Base-by-base conservation (phyloP, 2,329 filamentous ascomycete genomes). In the Apiospora sp. region DNA sequence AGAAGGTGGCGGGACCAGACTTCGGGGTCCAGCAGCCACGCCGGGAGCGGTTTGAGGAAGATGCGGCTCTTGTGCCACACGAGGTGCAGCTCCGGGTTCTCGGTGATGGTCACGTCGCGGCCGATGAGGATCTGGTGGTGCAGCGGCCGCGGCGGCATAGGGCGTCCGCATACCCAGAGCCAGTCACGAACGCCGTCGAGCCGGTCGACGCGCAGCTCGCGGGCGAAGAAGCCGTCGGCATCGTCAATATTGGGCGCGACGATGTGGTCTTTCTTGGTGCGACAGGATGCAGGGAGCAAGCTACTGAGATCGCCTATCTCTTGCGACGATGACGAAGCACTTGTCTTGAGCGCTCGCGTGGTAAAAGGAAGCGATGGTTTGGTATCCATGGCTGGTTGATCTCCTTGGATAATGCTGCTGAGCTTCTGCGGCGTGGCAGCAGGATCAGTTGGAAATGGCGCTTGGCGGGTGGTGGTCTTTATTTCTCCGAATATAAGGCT, bases 41-140 rank as follows among this genome's bases (percentile, higher is more conserved):
- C 72, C 0, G 86, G 86, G 1, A 85, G 73, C 0, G 84, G 83
- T 72, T 85, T 85, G 14, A 85, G 67, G 58, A 78, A 81, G 34
- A 85, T 84, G 58, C 81, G 79, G 14, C 80, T 79, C 24, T 78
- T 79, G 67, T 80, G 78, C 83, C 83, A 85, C 43, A 85, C 76
- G 61, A 84, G 80, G 68, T 85, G 83, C 34, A 85, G 77, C 37
- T 83, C 81, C 13, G 82, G 76, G 19, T 78, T 79, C 70, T 85
- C 83, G 24, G 81, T 83, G 68, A 84, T 75, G 48, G 77, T 72
- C 49, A 84, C 81, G 1, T 82, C 79, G 58, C 82, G 77, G 0
- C 73, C 76, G 43, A 82, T 74, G 22, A 82, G 73, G 12, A 79
- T 70, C 69, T 84, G 83, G 67, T 84, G 76, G 72, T 84, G 82